phyloP scores from a whole-genome alignment of 768 basidiomycete species.

The Cystobasidium onofrii region DNA sequence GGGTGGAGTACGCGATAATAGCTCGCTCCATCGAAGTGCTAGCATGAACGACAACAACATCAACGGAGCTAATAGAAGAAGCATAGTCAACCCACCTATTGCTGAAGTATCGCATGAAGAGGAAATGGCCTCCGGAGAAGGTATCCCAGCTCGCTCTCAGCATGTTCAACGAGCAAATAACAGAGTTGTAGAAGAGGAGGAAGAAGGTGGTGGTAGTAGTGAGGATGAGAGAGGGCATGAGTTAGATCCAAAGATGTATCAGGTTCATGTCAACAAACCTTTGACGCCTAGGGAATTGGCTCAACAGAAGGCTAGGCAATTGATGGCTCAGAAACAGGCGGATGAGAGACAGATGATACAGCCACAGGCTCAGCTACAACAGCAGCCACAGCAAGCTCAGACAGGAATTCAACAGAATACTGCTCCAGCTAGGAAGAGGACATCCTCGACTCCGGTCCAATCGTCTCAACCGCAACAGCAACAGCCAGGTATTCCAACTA shows the following conservation, averaged over 20 bases:
- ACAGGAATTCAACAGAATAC: neutral
- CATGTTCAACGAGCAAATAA: neutral
- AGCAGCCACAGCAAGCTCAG: neutral
- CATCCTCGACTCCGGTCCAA: neutral
- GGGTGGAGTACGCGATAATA: neutral
- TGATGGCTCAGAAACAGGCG: conserved; percentile 1
- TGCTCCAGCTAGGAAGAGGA: neutral
- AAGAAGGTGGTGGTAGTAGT: conserved; percentile 14
- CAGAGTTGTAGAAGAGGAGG: conserved; percentile 15
- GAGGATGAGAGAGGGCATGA: conserved; percentile 24
- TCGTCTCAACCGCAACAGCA: conserved; percentile 5
- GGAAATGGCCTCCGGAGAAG: conserved; percentile 5
- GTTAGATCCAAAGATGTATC: conserved; percentile 1
- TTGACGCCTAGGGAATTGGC: conserved; percentile 17
- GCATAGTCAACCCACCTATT: conserved; percentile 11
- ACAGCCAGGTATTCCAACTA: neutral
- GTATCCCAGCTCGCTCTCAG: neutral
- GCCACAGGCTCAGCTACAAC: neutral
- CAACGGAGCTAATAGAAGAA: neutral
- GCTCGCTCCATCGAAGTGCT: neutral
- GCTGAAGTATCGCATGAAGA: neutral
- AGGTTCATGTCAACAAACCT: conserved; percentile 29
- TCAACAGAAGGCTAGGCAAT: conserved; percentile 19
- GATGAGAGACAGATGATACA: neutral
- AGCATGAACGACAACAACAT: neutral